Percentiles rank a stretch among this genome's conserved stretches.
Conservation (phyloP, 805 yeast species). For the Ogataea ramenticola region DNA sequence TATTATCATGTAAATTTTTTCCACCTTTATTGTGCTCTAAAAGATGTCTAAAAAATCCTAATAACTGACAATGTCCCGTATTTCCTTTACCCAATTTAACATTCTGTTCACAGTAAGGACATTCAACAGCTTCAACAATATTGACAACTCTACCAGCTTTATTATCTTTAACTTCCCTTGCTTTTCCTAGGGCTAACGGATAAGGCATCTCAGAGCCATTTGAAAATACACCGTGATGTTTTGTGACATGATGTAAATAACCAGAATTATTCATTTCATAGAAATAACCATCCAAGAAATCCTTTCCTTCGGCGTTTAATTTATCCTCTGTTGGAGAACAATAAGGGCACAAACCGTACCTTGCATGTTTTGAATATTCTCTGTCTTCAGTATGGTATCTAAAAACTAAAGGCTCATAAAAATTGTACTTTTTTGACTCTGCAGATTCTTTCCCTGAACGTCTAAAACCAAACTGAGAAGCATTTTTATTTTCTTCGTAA, state of each 20-base stretch:
- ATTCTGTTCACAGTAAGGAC: constrained; percentile 14
- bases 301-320: constrained; percentile 1
- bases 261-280: constrained; percentile 18
- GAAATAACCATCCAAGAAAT: constrained; percentile 11
- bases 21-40: constrained; percentile 15
- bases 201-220: constrained; percentile 23
- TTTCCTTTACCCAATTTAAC: constrained; percentile 15
- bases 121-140: constrained; percentile 15
- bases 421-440: constrained; percentile 5
- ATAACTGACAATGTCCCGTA: constrained; percentile 14
- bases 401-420: constrained; percentile 18
- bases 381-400: constrained; percentile 8
- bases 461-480: background rate
- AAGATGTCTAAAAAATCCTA: constrained; percentile 23
- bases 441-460: background rate
- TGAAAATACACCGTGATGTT: constrained; percentile 25
- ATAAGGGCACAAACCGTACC: constrained; percentile 26
- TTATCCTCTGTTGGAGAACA: constrained; percentile 11
- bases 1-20: constrained; percentile 6
- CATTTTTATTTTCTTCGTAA: background rate
- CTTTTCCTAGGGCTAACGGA: constrained; percentile 17
- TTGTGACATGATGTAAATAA: constrained; percentile 26
- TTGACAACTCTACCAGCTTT: constrained; percentile 9
- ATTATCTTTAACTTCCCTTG: constrained; percentile 10
- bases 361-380: constrained; percentile 9